Evolutionary conservation across 192 early-diverging fungal genomes (phyloP), one percentile per base, ranked within the genome.

Genomic region (Gonapodya prolifera): DNA sequence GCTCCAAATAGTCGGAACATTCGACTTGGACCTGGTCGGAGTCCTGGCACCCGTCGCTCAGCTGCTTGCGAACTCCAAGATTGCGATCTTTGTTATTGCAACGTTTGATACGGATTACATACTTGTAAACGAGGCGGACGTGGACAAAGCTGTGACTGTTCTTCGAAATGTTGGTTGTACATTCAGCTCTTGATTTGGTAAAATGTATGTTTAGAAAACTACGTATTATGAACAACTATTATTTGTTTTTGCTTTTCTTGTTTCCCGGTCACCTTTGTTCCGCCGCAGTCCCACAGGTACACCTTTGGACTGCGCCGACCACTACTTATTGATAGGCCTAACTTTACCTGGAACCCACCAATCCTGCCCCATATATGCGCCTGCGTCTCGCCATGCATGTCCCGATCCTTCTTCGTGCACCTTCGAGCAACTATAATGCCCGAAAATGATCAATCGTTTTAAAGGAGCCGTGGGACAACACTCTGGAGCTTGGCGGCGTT

Each of bases 61-160:
- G 1, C 85, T 87, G 0, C 77, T 93, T 34, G 85, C 83, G 34
- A 79, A 90, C 16, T 79, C 84, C 29, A 79, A 75, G 2, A 86
- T 93, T 30, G 87, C 89, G 0, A 84, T 93, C 2, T 92, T 92
- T 85, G 87, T 85, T 1, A 85, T 92, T 0, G 87, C 87, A 34
- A 92, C 91, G 0, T 93, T 83, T 75, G 89, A 93, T 75, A 93
- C 92, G 1, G 92, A 93, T 76, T 93, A 91, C 79, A 82, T 93
- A 1, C 75, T 90, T 34, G 88, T 92, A 61, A 92, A 90, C 69
- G 77, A 87, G 34, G 86, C 87, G 80, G 83, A 28, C 34, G 69
- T 17, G 83, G 34, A 17, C 84, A 80, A 69, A 70, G 77, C 0
- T 0, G 28, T 2, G 84, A 76, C 1, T 86, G 74, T 1, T 85